phyloP scores from a whole-genome alignment of 1,284 basidiomycete species.

The Rhodotorula sp. region DNA sequence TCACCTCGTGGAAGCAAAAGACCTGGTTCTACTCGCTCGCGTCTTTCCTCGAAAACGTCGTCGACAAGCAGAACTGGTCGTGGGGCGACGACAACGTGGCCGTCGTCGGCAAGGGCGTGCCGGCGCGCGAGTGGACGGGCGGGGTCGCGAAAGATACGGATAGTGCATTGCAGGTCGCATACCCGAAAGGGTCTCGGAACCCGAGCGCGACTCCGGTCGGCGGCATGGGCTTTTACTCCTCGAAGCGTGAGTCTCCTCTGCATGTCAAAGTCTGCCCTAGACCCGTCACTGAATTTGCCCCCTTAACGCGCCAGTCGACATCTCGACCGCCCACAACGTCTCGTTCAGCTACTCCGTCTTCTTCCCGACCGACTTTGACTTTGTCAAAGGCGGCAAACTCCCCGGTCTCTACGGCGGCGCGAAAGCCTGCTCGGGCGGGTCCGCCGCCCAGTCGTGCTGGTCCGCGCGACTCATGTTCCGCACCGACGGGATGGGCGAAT shows the following conservation, averaged over 20 bases:
- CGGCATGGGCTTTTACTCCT: slow-evolving; percentile 42
- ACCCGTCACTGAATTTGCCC: not conserved
- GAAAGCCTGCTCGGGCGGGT: slow-evolving; percentile 33
- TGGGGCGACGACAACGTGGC: slow-evolving; percentile 30
- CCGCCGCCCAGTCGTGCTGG: slow-evolving; percentile 36
- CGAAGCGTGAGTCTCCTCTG: slow-evolving; percentile 29
- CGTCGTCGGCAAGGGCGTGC: slow-evolving; percentile 18
- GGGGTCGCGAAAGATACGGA: slow-evolving; percentile 13
- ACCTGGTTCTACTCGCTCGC: slow-evolving; percentile 20
- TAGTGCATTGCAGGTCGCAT: slow-evolving; percentile 36
- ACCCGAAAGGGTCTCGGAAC: slow-evolving; percentile 37
- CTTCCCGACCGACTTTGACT: slow-evolving; percentile 47
- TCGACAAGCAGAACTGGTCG: slow-evolving; percentile 19
- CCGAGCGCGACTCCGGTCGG: slow-evolving; percentile 36
- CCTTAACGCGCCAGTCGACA: slow-evolving; percentile 18
- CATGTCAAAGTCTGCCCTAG: not conserved
- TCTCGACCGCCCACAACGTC: slow-evolving; percentile 29
- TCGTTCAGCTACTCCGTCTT: slow-evolving; percentile 45
- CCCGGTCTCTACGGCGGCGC: slow-evolving; percentile 46
- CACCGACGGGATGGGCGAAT: slow-evolving; percentile 42
- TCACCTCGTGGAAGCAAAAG: slow-evolving; percentile 22
- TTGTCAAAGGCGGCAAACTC: slow-evolving; percentile 45
- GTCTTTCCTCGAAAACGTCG: slow-evolving; percentile 22
- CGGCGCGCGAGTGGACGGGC: slow-evolving; percentile 20
- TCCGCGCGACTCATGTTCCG: slow-evolving; percentile 42